Percentiles rank a stretch among this genome's conserved stretches.
Conservation (phyloP, 1,284 basidiomycete species). For the Pascua sp. region DNA sequence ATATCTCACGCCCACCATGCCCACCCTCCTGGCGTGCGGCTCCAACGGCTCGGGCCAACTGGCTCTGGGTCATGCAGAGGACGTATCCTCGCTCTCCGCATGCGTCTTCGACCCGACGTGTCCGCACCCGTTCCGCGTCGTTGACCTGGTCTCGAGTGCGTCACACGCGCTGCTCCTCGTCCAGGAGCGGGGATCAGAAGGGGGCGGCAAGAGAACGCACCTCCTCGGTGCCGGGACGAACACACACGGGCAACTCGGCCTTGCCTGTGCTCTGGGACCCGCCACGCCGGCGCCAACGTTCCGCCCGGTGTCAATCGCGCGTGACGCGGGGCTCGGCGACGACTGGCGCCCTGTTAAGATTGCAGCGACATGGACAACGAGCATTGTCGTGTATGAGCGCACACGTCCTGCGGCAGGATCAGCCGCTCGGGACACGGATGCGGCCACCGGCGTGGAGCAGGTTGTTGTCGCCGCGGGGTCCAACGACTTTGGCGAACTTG, state of each 20-base stretch:
- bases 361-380: conserved; percentile 75
- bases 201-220: not conserved
- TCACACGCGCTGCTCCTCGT: conserved; percentile 38
- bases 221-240: conserved; percentile 43
- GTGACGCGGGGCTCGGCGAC: conserved; percentile 6
- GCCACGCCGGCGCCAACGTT: conserved; percentile 24
- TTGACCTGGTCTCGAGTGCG: conserved; percentile 36
- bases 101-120: conserved; percentile 48
- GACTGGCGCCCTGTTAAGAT: conserved; percentile 48
- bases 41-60: conserved; percentile 77
- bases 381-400: conserved; percentile 57
- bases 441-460: conserved; percentile 50
- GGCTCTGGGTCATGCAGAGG: conserved; percentile 58
- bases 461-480: conserved; percentile 73
- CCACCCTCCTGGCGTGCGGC: conserved; percentile 58
- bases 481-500: conserved; percentile 77
- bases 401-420: conserved; percentile 39
- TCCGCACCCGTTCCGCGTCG: conserved; percentile 6
- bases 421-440: conserved; percentile 36
- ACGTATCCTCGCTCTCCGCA: conserved; percentile 58
- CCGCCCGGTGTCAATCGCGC: conserved; percentile 24
- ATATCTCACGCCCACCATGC: not conserved
- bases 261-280: conserved; percentile 26
- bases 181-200: not conserved
- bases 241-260: conserved; percentile 41